These are phyloP conservation scores for Puccinia novopanici DNA, from an alignment of 1,284 basidiomycete genomes.

Conservation along the genomic window DNA sequence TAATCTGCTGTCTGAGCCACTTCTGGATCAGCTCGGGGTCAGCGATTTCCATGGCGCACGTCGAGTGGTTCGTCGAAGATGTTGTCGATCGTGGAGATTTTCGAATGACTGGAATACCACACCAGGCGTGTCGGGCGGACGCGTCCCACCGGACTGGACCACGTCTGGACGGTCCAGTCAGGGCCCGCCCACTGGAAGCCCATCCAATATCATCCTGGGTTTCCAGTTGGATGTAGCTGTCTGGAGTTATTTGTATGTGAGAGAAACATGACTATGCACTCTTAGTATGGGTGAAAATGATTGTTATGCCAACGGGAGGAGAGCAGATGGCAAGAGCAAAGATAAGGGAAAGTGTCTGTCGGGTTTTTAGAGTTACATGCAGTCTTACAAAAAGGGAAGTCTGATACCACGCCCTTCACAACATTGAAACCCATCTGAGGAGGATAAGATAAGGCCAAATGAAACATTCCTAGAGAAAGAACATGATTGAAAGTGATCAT, in stretches of 20 bases:
- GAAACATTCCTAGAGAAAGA: not conserved
- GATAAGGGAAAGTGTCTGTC: not conserved
- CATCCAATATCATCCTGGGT: no score
- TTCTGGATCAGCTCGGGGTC: constrained; percentile 16
- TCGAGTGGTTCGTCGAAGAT: not conserved
- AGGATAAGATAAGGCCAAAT: not conserved
- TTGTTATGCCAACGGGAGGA: no score
- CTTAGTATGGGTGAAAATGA: no score
- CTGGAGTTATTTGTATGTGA: no score
- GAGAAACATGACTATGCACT: no score
- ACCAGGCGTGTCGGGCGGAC: not conserved
- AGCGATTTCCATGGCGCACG: not conserved
- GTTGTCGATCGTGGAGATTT: no score
- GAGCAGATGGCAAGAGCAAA: not conserved
- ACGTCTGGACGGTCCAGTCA: no score
- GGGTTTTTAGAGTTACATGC: not conserved
- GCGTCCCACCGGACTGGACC: no score
- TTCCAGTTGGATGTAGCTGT: no score
- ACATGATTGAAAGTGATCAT: not conserved
- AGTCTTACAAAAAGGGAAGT: not conserved
- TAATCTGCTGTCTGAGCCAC: constrained; percentile 44
- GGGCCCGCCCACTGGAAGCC: no score
- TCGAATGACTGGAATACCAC: no score
- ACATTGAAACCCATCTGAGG: not conserved
- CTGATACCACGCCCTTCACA: not conserved